Evolutionary conservation across 2,329 filamentous ascomycete species (phyloP).

Genomic region (Sporothrix curviconia): DNA sequence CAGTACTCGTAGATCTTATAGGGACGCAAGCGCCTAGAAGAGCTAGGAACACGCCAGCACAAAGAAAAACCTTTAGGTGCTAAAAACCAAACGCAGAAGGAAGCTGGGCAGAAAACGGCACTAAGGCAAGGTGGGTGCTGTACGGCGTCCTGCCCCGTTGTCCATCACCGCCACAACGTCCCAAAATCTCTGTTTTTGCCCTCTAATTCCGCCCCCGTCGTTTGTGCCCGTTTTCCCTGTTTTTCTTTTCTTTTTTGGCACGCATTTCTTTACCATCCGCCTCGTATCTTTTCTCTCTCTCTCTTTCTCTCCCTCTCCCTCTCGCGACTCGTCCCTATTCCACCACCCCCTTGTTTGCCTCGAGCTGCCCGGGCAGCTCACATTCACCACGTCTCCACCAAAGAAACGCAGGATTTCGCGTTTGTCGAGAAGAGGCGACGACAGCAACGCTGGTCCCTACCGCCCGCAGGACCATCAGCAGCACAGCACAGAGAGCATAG

Average conservation of each 20-base stretch:
- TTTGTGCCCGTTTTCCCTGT: no score
- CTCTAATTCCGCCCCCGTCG: no score
- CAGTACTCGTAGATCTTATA: no score
- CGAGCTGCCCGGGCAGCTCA: slow-evolving; percentile 62
- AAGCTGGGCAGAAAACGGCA: not conserved
- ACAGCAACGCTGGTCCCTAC: slow-evolving; percentile 25
- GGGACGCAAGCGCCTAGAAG: no score
- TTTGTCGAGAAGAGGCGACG: slow-evolving; percentile 35
- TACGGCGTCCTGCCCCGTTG: no score
- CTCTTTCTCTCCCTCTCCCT: slow-evolving; percentile 1
- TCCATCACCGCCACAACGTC: slow-evolving; percentile 6
- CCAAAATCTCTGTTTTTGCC: slow-evolving; percentile 10
- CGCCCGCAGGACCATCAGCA: not conserved
- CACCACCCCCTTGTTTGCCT: slow-evolving; percentile 24
- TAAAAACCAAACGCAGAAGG: not conserved
- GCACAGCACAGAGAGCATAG: no score
- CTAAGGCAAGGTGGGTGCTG: slow-evolving; percentile 4
- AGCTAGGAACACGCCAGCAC: not conserved
- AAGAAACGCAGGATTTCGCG: slow-evolving; percentile 65
- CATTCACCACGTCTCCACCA: slow-evolving; percentile 64
- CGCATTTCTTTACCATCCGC: not conserved
- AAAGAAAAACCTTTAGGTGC: not conserved
- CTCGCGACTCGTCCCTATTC: no score
- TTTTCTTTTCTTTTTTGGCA: not conserved
- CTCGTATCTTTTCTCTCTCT: not conserved